Conservation (phyloP, 129 eudicot genomes). For the Erigeron canadensis region DNA sequence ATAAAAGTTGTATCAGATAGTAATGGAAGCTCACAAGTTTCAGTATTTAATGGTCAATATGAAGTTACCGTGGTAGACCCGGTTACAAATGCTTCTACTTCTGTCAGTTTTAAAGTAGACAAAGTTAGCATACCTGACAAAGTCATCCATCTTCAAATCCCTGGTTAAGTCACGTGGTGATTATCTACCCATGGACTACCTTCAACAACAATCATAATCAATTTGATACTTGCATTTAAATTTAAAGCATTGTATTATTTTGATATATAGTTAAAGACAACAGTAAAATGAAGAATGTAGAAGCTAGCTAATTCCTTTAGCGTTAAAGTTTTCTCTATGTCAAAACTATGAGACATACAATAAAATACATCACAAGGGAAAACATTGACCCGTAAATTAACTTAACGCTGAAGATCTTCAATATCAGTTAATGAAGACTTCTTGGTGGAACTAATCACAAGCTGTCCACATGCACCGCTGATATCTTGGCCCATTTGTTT, state of each 20-base stretch:
- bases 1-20: slow-evolving; percentile 38
- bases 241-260: not conserved
- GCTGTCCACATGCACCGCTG: slow-evolving; percentile 98
- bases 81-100: slow-evolving; percentile 25
- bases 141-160: slow-evolving; percentile 26
- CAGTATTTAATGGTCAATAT: slow-evolving; percentile 62
- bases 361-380: not conserved
- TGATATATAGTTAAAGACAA: not conserved
- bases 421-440: slow-evolving; percentile 65
- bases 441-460: slow-evolving; percentile 64
- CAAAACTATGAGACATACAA: not conserved
- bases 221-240: not conserved
- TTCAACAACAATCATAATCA: not conserved
- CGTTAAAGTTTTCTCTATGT: not conserved
- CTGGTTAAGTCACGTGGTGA: slow-evolving; percentile 7
- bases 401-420: slow-evolving; percentile 73
- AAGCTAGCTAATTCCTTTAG: slow-evolving; percentile 8
- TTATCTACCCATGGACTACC: not conserved
- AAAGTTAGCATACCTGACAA: slow-evolving; percentile 27
- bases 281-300: not conserved
- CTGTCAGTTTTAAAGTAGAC: slow-evolving; percentile 28
- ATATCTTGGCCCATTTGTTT: slow-evolving; percentile 99
- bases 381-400: slow-evolving; percentile 18
- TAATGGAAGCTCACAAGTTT: slow-evolving; percentile 43
- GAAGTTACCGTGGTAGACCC: slow-evolving; percentile 38